A percentile compares a stretch with the other conserved stretches of the same genome.
phyloP scores from a whole-genome alignment of 1,139 yeast species.

The Pichiaceae sp. region DNA sequence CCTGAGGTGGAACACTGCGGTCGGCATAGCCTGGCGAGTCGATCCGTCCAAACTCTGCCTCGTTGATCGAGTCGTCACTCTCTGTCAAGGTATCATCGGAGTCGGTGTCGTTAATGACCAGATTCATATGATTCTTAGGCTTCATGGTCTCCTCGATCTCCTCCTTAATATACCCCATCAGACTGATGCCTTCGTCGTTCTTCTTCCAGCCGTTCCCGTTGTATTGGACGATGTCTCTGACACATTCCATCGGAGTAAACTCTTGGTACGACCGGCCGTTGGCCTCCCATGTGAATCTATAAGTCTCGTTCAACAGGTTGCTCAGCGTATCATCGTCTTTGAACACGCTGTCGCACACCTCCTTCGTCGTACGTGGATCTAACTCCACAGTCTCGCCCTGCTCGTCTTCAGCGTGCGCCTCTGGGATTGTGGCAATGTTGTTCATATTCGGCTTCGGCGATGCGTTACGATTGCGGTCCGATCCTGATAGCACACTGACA shows the following conservation, averaged over 20 bases:
- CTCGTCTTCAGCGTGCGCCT: background rate
- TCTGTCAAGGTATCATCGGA: background rate
- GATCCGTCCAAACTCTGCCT: conserved; percentile 47
- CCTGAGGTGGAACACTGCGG: conserved; percentile 16
- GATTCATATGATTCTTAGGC: background rate
- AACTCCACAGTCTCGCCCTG: background rate
- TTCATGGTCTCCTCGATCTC: conserved; percentile 10
- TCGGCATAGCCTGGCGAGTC: background rate
- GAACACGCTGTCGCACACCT: conserved; percentile 1
- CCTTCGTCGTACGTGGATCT: conserved; percentile 1
- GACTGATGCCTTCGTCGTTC: conserved; percentile 27
- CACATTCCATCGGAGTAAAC: conserved; percentile 61
- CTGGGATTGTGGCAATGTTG: background rate
- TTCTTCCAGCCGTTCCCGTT: conserved; percentile 66
- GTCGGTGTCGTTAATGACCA: background rate
- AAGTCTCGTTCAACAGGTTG: conserved; percentile 41
- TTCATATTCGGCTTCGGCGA: no score
- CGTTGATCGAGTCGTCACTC: background rate
- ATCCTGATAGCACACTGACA: background rate
- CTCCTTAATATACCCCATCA: conserved; percentile 22
- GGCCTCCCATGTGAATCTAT: conserved; percentile 67
- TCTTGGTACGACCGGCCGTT: conserved; percentile 41
- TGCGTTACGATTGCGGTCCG: no score
- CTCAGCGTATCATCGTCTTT: conserved; percentile 7
- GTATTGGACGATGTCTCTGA: conserved; percentile 60